Evolutionary conservation across 2,329 filamentous ascomycete genomes (phyloP).

Genomic region (Decorospora gaudefroyi): DNA sequence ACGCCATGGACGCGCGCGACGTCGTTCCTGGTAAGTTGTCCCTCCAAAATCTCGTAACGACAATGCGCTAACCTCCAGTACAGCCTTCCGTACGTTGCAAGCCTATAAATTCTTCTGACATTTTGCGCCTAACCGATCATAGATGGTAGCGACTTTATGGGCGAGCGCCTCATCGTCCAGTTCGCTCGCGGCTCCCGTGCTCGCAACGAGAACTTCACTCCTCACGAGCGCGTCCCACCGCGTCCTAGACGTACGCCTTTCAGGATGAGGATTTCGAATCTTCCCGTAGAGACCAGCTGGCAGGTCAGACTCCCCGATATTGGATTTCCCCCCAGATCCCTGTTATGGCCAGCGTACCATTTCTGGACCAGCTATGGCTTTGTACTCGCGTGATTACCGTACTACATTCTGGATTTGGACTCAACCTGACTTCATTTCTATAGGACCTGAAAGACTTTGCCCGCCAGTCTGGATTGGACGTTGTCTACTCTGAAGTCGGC

Average conservation of each 20-base stretch:
- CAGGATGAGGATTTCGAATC: constrained; percentile 96
- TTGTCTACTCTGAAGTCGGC: constrained; percentile 95
- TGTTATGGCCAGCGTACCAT: constrained; percentile 45
- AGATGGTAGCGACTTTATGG: constrained; percentile 99
- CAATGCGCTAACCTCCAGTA: constrained; percentile 29
- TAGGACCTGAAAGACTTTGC: constrained; percentile 99
- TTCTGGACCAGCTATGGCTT: constrained; percentile 46
- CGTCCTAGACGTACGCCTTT: constrained; percentile 92
- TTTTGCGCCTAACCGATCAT: constrained; percentile 26
- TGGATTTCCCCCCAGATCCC: constrained; percentile 51
- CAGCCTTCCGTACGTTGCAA: constrained; percentile 63
- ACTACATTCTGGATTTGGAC: constrained; percentile 46
- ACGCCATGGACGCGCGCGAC: constrained; percentile 96
- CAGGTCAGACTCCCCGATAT: constrained; percentile 83
- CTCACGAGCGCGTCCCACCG: constrained; percentile 68
- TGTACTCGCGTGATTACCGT: constrained; percentile 42
- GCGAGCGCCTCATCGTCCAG: constrained; percentile 94
- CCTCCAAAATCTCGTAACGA: constrained; percentile 3
- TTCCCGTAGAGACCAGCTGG: constrained; percentile 98
- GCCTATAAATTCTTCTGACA: neutral
- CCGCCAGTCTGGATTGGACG: constrained; percentile 92
- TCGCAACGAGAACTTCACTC: constrained; percentile 66
- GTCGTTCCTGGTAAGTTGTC: constrained; percentile 85
- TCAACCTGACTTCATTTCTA: constrained; percentile 78
- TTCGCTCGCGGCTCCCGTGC: constrained; percentile 85